Base-by-base conservation (phyloP, 2,329 filamentous ascomycete species). In the Podosphaera fusca region DNA sequence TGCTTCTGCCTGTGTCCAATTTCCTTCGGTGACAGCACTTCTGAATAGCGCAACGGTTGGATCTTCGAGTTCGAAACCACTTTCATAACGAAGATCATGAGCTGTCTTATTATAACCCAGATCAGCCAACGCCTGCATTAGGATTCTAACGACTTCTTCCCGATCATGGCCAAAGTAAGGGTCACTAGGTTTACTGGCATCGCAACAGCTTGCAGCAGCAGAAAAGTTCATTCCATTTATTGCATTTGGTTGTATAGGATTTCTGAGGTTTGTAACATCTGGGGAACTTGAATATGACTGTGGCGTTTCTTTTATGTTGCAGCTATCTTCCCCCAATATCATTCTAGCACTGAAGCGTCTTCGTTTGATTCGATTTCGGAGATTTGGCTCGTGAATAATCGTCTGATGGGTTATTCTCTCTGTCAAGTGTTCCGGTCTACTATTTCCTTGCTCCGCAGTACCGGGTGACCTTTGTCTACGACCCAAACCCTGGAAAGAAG, bases 121-220 rank as follows among this genome's bases (percentile, higher is more conserved):
- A 68, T 95, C 90, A 31, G 81, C 79, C 61, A 98, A 72, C 40
- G 88, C 85, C 70, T 98, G 92, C 65, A 98, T 92, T 64, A 98
- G 71, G 61, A 96, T 84, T 56, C 92, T 77, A 4, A 90, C 94
- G 50, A 96, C 84, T 71, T 98, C 90, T 73, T 95, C 88, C 67
- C 87, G 80, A 67, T 92, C 80, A 67, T 96, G 90, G 21, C 88
- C 89, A 66, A 81, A 84, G 68, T 94, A 96, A 34, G 68, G 70
- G 50, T 61, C 57, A 46, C 53, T 58, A 21, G 57, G 53, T 58
- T 66, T 65, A 33, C 55, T 40, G 33, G 33, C 53, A 6, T 59
- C 60, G 54, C 65, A 63, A 1, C 65, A 64, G 57, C 67, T 67
- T 59, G 60, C 64, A 58, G 56, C 62, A 14, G 74, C 69, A 45